These are phyloP conservation scores for Somion occarium DNA, from an alignment of 1,284 basidiomycete genomes.

Conservation along the genomic window DNA sequence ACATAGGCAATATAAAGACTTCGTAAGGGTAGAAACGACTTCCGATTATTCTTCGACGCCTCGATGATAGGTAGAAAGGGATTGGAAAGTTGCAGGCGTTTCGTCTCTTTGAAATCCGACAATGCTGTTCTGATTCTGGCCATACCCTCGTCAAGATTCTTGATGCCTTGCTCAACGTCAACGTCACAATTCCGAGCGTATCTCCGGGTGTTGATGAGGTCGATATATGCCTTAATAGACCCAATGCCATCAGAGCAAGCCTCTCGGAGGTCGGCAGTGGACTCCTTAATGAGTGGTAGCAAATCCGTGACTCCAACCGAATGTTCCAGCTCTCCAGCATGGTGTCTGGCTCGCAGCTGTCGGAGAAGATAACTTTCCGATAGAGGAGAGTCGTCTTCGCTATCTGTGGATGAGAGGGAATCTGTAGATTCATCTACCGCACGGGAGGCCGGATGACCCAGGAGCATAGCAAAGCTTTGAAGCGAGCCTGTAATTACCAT, in stretches of 20 bases:
- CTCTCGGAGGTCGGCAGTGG: slow-evolving; percentile 39
- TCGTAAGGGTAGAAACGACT: slow-evolving; percentile 28
- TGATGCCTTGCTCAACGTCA: slow-evolving; percentile 23
- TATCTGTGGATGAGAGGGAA: neutral
- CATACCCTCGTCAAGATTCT: slow-evolving; percentile 34
- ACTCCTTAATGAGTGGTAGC: slow-evolving; percentile 40
- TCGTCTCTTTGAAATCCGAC: slow-evolving; percentile 33
- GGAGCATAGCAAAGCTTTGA: slow-evolving; percentile 26
- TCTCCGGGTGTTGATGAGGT: slow-evolving; percentile 43
- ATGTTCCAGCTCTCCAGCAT: slow-evolving; percentile 31
- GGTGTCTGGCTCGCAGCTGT: slow-evolving; percentile 30
- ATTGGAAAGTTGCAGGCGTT: slow-evolving; percentile 40
- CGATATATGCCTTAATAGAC: slow-evolving; percentile 31
- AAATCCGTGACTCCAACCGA: slow-evolving; percentile 40
- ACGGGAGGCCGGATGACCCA: slow-evolving; percentile 15
- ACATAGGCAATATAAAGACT: slow-evolving; percentile 44
- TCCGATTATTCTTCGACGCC: slow-evolving; percentile 9
- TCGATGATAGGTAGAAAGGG: slow-evolving; percentile 39
- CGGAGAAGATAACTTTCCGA: slow-evolving; percentile 39
- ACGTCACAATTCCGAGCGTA: slow-evolving; percentile 29
- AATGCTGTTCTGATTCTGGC: slow-evolving; percentile 34
- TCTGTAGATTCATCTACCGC: slow-evolving; percentile 6
- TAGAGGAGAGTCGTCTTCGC: slow-evolving; percentile 1
- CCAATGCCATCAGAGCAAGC: slow-evolving; percentile 33
- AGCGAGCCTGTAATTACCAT: slow-evolving; percentile 23